These are phyloP conservation scores for Saposhnikovia divaricata DNA, from an alignment of 129 eudicot genomes.

Conservation along the genomic window DNA sequence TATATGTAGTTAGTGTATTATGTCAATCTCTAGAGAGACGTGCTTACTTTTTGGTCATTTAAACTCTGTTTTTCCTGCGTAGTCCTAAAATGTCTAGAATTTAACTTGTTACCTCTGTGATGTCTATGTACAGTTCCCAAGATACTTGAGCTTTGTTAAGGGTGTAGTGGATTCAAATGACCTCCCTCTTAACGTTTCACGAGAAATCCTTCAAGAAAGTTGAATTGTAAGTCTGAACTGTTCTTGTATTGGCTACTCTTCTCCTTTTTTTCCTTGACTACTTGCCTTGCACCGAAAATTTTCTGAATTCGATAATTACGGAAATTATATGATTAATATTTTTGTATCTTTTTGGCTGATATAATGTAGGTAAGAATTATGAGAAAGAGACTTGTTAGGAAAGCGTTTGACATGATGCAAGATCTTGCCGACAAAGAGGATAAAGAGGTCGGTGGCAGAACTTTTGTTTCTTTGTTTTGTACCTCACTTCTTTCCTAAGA, in stretches of 20 bases:
- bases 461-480: background rate
- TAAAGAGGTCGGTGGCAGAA: slow-evolving; percentile 51
- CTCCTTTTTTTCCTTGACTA: background rate
- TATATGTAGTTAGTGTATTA: background rate
- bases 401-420: slow-evolving; percentile 95
- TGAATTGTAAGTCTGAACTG: slow-evolving; percentile 56
- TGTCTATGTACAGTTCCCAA: slow-evolving; percentile 65
- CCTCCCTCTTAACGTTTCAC: slow-evolving; percentile 85
- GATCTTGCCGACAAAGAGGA: slow-evolving; percentile 78
- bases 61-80: background rate
- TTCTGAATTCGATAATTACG: background rate
- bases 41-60: background rate
- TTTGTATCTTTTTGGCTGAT: background rate
- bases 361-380: slow-evolving; percentile 74
- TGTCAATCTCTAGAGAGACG: background rate
- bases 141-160: slow-evolving; percentile 93
- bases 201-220: slow-evolving; percentile 97
- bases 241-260: background rate
- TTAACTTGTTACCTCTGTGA: background rate
- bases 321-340: background rate
- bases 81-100: too few species aligned
- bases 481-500: background rate
- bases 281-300: background rate
- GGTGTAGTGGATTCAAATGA: slow-evolving; percentile 92
- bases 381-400: slow-evolving; percentile 92